Percentiles rank a stretch among this genome's conserved stretches.
phyloP scores from a whole-genome alignment of 2,329 filamentous ascomycete species.

The Diaporthe vaccinii region DNA sequence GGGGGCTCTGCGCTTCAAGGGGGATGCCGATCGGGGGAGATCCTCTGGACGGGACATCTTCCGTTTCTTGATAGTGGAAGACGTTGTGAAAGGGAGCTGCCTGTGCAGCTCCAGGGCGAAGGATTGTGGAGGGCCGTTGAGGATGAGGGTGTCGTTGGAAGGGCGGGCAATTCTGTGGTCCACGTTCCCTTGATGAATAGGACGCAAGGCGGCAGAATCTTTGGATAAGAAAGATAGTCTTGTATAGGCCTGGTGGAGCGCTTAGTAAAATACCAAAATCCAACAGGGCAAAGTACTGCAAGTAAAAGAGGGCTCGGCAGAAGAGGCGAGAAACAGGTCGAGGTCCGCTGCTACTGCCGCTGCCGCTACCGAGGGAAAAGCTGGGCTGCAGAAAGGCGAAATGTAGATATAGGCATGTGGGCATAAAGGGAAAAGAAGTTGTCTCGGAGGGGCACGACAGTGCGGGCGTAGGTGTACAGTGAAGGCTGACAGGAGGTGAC shows the following conservation, averaged over 20 bases:
- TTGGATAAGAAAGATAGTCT: constrained; percentile 33
- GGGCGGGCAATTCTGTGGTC: constrained; percentile 30
- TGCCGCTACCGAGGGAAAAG: neutral
- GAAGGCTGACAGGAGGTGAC: constrained; percentile 6
- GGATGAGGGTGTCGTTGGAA: constrained; percentile 35
- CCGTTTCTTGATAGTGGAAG: constrained; percentile 78
- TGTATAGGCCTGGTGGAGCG: constrained; percentile 30
- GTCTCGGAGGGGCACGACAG: constrained; percentile 4
- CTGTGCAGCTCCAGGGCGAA: constrained; percentile 66
- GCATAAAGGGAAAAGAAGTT: constrained; percentile 18
- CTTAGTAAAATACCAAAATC: constrained; percentile 37
- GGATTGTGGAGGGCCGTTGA: constrained; percentile 37
- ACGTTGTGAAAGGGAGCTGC: constrained; percentile 80
- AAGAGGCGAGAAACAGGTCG: neutral
- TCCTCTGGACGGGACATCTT: constrained; percentile 72
- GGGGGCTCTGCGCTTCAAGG: constrained; percentile 73
- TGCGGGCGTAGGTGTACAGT: neutral
- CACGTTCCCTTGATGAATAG: constrained; percentile 23
- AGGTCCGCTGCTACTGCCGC: neutral
- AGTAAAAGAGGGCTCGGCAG: neutral
- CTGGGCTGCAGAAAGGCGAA: constrained; percentile 21
- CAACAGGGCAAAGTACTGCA: constrained; percentile 5
- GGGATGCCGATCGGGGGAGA: constrained; percentile 73
- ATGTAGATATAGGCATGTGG: constrained; percentile 16
- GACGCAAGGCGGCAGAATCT: constrained; percentile 36